These are phyloP conservation scores for Pestalotiopsis fici DNA, from an alignment of 2,329 filamentous ascomycete species.

Conservation along the genomic window DNA sequence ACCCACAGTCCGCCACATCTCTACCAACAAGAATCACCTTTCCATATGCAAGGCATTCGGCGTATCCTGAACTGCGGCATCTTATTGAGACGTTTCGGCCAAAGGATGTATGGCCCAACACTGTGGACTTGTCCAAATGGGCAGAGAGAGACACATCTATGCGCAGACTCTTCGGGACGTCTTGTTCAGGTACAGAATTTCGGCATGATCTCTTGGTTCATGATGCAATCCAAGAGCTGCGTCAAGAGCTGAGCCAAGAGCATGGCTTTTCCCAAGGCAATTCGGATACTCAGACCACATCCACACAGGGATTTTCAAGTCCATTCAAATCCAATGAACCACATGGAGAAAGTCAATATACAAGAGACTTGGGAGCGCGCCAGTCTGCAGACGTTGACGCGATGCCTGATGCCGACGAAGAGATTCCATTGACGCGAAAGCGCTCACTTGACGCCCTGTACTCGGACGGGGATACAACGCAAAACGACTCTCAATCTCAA, in stretches of 20 bases:
- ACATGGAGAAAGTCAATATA: too few species aligned
- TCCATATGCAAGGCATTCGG: slow-evolving; percentile 89
- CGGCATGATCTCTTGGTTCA: slow-evolving; percentile 66
- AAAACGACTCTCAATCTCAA: background rate
- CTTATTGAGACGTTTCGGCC: slow-evolving; percentile 71
- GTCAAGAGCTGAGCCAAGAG: too few species aligned
- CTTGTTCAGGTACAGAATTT: slow-evolving; percentile 64
- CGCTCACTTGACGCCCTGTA: background rate
- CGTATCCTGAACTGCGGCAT: slow-evolving; percentile 75
- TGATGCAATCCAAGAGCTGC: slow-evolving; percentile 18
- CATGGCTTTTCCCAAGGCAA: background rate
- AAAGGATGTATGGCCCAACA: slow-evolving; percentile 81
- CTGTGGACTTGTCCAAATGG: slow-evolving; percentile 68
- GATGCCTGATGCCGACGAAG: background rate
- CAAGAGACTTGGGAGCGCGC: too few species aligned
- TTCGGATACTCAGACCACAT: background rate
- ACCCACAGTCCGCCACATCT: slow-evolving; percentile 6
- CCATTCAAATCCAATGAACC: background rate
- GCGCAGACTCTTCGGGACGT: slow-evolving; percentile 66
- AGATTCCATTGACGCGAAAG: background rate
- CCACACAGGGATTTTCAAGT: background rate
- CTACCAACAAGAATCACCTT: slow-evolving; percentile 58
- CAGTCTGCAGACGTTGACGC: too few species aligned
- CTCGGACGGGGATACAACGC: background rate
- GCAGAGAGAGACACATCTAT: slow-evolving; percentile 62